A percentile compares a stretch with the other conserved stretches of the same genome.
These are phyloP conservation scores for Epichloe glyceriae DNA, from an alignment of 2,329 filamentous ascomycete species.

Conservation along the genomic window DNA sequence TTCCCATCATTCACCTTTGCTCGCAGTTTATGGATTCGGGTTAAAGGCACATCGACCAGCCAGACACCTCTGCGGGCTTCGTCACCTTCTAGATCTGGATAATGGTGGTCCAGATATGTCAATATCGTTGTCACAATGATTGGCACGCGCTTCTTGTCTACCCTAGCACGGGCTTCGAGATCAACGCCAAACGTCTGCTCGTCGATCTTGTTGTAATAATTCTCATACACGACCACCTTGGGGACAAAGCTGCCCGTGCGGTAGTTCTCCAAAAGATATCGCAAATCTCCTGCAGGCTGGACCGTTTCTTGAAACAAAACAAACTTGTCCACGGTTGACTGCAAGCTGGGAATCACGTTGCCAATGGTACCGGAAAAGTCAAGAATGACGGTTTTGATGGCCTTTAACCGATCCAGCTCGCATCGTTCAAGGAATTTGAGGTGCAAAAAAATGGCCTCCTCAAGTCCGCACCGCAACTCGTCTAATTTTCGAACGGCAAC, in stretches of 20 bases:
- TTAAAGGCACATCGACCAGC: conserved; percentile 81
- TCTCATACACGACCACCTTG: conserved; percentile 87
- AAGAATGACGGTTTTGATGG: conserved; percentile 93
- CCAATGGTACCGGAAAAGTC: conserved; percentile 96
- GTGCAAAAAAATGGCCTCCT: conserved; percentile 86
- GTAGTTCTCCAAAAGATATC: conserved; percentile 94
- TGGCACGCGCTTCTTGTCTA: conserved; percentile 90
- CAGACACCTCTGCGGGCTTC: conserved; percentile 86
- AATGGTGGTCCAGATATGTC: conserved; percentile 91
- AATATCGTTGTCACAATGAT: conserved; percentile 84
- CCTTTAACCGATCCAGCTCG: conserved; percentile 89
- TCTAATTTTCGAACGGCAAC: conserved; percentile 74
- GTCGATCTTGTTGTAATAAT: conserved; percentile 97
- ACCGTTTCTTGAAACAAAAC: conserved; percentile 98
- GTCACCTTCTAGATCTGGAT: conserved; percentile 93
- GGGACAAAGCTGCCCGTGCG: conserved; percentile 87
- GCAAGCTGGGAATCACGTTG: conserved; percentile 92
- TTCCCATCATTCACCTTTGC: conserved; percentile 79
- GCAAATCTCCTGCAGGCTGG: conserved; percentile 79
- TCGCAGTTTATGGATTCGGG: conserved; percentile 73
- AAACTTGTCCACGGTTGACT: conserved; percentile 96
- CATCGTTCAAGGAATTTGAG: conserved; percentile 95
- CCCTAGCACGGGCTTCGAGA: conserved; percentile 84
- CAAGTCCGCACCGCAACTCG: conserved; percentile 81
- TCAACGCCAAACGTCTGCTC: conserved; percentile 97